A percentile compares a stretch with the other conserved stretches of the same genome.
Conservation (phyloP, 371 early-diverging fungal species). For the Nosema muscidifuracis region DNA sequence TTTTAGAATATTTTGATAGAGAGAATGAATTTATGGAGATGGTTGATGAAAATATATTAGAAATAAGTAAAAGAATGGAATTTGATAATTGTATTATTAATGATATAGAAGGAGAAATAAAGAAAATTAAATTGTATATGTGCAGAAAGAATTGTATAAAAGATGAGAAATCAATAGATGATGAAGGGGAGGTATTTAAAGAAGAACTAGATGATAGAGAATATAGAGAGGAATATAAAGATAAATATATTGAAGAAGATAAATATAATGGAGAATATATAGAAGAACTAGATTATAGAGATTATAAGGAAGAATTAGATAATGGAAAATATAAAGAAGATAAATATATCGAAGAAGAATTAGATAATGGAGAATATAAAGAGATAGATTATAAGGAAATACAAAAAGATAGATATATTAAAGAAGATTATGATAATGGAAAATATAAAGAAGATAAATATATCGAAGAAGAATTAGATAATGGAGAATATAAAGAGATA, state of each 20-base stretch:
- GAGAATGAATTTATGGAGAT: slow-evolving; percentile 21
- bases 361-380: not conserved
- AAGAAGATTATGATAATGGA: not conserved
- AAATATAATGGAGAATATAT: not conserved
- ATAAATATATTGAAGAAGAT: not conserved
- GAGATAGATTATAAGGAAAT: too few relatives aligned
- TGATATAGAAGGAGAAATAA: slow-evolving; percentile 23
- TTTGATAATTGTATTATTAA: slow-evolving; percentile 14
- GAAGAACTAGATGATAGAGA: not conserved
- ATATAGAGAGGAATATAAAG: not conserved
- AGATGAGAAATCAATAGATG: not conserved
- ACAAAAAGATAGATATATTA: too few relatives aligned
- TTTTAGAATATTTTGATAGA: slow-evolving; percentile 38
- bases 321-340: not conserved
- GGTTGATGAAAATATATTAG: slow-evolving; percentile 9
- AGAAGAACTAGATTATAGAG: not conserved
- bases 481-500: not conserved
- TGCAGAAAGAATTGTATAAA: not conserved
- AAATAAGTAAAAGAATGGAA: slow-evolving; percentile 4
- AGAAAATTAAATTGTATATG: not conserved
- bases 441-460: not conserved
- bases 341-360: not conserved
- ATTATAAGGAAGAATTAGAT: not conserved
- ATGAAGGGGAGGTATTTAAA: not conserved
- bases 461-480: not conserved